phyloP scores from a whole-genome alignment of 2,329 filamentous ascomycete species.

The Penicillium sp. region DNA sequence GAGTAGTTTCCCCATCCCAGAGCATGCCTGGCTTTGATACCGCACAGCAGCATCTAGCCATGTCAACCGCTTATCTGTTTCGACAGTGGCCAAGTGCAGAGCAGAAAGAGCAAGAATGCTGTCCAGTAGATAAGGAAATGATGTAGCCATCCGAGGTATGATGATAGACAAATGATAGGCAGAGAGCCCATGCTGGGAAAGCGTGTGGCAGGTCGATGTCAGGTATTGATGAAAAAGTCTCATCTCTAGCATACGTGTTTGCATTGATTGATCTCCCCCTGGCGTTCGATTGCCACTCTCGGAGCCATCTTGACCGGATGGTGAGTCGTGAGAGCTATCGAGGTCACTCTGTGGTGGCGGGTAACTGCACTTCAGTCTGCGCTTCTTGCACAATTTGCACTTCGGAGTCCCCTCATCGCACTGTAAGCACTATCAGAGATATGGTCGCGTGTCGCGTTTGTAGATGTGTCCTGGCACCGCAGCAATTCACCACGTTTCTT shows the following conservation, averaged over 20 bases:
- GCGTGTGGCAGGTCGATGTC: constrained; percentile 40
- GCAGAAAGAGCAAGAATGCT: constrained; percentile 50
- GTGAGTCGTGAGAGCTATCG: constrained; percentile 30
- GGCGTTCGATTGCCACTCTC: constrained; percentile 20
- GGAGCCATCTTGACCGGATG: constrained; percentile 26
- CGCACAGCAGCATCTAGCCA: constrained; percentile 42
- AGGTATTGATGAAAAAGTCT: constrained; percentile 46
- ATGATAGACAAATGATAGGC: constrained; percentile 40
- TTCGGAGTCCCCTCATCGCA: constrained; percentile 44
- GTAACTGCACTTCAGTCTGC: constrained; percentile 44
- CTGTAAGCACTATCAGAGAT: constrained; percentile 23
- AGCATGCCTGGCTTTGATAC: constrained; percentile 43
- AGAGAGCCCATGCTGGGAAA: constrained; percentile 37
- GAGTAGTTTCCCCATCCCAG: constrained; percentile 40
- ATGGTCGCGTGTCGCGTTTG: background rate
- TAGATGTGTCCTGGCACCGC: background rate
- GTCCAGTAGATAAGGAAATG: constrained; percentile 51
- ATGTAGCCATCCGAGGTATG: constrained; percentile 44
- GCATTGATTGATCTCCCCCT: constrained; percentile 17
- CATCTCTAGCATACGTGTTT: constrained; percentile 40
- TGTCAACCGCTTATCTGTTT: constrained; percentile 34
- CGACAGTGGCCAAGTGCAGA: constrained; percentile 48
- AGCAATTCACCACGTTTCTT: background rate
- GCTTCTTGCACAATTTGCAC: constrained; percentile 43
- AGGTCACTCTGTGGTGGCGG: constrained; percentile 28